Evolutionary conservation across 75 land plant species (phyloP).

Genomic region (Picea sitchensis): DNA sequence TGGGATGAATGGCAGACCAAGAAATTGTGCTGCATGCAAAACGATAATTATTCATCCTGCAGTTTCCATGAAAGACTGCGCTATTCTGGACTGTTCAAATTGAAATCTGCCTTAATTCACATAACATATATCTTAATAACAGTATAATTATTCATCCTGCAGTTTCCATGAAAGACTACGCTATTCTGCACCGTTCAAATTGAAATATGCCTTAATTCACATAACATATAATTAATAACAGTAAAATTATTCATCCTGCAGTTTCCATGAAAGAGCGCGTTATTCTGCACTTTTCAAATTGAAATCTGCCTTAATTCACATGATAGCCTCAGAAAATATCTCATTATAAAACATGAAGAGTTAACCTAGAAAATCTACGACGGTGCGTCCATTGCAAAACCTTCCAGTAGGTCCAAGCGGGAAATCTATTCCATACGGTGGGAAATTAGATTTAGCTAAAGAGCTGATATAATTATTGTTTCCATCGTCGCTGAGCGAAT

Average conservation of each 20-base stretch:
- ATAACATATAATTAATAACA: neutral
- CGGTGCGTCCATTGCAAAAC: conserved; percentile 75
- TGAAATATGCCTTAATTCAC: conserved; percentile 1
- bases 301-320: conserved; percentile 4
- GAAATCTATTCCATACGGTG: conserved; percentile 81
- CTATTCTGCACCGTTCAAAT: too few relatives aligned
- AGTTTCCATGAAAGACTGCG: too few relatives aligned
- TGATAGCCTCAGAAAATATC: neutral
- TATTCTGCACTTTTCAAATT: too few relatives aligned
- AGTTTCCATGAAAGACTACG: too few relatives aligned
- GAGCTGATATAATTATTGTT: conserved; percentile 70
- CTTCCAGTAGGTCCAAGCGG: conserved; percentile 68
- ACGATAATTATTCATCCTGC: too few relatives aligned
- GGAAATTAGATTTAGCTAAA: conserved; percentile 56
- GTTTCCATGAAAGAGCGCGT: too few relatives aligned
- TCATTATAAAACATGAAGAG: neutral
- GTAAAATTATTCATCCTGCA: too few relatives aligned
- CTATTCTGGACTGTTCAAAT: too few relatives aligned
- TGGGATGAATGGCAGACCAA: conserved; percentile 42
- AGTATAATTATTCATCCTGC: too few relatives aligned
- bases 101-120: conserved; percentile 1
- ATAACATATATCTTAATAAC: neutral
- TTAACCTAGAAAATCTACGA: conserved; percentile 56
- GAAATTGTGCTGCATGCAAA: conserved; percentile 25
- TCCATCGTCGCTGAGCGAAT: conserved; percentile 73